Evolutionary conservation across 2,329 filamentous ascomycete species (phyloP), one percentile per base, ranked within the genome.

Genomic region (Cadophora sp.): DNA sequence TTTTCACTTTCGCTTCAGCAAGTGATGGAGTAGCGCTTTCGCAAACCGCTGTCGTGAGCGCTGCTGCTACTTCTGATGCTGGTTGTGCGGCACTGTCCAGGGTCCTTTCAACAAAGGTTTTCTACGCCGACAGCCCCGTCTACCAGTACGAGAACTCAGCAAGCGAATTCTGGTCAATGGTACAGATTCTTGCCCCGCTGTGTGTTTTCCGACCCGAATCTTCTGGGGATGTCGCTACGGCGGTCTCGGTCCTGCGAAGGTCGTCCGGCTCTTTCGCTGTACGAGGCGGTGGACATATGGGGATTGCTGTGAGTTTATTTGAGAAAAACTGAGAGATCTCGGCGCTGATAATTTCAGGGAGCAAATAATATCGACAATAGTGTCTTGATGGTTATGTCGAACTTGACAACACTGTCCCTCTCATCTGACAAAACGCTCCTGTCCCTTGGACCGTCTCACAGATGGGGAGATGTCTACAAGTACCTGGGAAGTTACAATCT

Each of bases 311-410:
- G n/a, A 27, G 33, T 53, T 45, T 16, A 14, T 45, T 5, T 13
- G 13, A n/a, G 14, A 9, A 20, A 22, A 4, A 7, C 22, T 43
- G 16, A 8, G 8, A 20, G 41, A n/a, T 36, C 2, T 20, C 27
- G 14, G 24, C 9, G 18, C 43, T 61, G n/a, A 61, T 14, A 33
- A 13, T 36, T 36, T 22, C 11, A 61, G 59, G 59, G 59, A 6
- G 41, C 59, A 4, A 64, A 58, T 18, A 64, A 56, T 24, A 64
- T 58, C 18, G 36, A 64, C 24, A 47, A 58, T 47, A 50, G 61
- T 56, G 61, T 64, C n/a, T 27, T 64, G 61, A 64, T 64, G 50
- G 61, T 58, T 18, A 41, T 58, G 22, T 45, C 48, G 14, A 58
- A 64, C 24, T 18, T 64, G 18, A 56, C 50, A 13, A 56, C 61